A percentile compares a stretch with the other conserved stretches of the same genome.
Conservation (phyloP, 176 grass and related monocot species). For the Zoysia pacifica region DNA sequence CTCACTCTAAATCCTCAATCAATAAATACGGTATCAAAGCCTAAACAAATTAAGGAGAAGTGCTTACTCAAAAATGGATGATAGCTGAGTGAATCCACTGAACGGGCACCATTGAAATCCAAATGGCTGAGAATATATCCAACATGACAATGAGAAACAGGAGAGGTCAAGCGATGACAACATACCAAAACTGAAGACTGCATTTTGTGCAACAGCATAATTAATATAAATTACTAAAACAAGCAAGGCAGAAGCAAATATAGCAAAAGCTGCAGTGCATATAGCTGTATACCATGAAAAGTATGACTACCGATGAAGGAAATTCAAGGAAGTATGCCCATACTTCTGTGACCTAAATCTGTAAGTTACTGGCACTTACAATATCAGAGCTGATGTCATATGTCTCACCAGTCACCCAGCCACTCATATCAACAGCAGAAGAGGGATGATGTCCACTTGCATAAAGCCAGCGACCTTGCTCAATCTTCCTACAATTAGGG, state of each 20-base stretch:
- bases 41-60: constrained; percentile 31
- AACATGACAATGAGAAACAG: constrained; percentile 35
- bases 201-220: constrained; percentile 30
- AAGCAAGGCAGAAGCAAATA: constrained; percentile 3
- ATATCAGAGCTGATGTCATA: constrained; percentile 80
- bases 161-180: constrained; percentile 29
- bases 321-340: constrained; percentile 5
- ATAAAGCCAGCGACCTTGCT: constrained; percentile 89
- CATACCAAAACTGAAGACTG: constrained; percentile 24
- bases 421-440: constrained; percentile 74
- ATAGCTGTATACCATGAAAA: not conserved
- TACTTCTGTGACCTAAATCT: constrained; percentile 22
- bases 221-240: constrained; percentile 17
- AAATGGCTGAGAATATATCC: constrained; percentile 75
- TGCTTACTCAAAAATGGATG: constrained; percentile 93
- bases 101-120: constrained; percentile 95
- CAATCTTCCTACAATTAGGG: constrained; percentile 87
- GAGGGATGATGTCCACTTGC: constrained; percentile 64
- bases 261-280: not conserved
- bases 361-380: constrained; percentile 56
- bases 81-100: constrained; percentile 86
- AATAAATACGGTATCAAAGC: constrained; percentile 5
- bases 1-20: constrained; percentile 23
- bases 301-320: constrained; percentile 10
- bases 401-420: constrained; percentile 69